Conservation (phyloP, 2,329 filamentous ascomycete species). For the Tolypocladium ophioglossoides region DNA sequence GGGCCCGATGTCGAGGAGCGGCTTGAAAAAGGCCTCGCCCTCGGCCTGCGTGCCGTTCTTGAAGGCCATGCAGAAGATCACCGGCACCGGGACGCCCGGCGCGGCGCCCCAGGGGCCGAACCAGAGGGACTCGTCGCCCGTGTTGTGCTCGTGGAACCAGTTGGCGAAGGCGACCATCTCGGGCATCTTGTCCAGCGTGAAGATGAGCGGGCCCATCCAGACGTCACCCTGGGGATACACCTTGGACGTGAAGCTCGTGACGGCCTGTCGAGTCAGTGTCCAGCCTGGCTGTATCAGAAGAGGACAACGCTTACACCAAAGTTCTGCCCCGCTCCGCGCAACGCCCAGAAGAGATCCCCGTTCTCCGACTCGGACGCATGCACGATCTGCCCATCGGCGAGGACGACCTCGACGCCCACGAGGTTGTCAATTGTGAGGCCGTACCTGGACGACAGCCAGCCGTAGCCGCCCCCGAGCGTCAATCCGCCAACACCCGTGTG, state of each 20-base stretch:
- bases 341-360: conserved; percentile 28
- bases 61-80: conserved; percentile 4
- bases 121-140: conserved; percentile 11
- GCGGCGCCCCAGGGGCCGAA: conserved; percentile 20
- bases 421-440: conserved; percentile 38
- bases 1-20: conserved; percentile 23
- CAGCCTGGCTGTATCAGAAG: background rate
- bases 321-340: conserved; percentile 28
- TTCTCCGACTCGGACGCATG: conserved; percentile 31
- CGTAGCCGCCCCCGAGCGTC: conserved; percentile 47
- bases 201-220: conserved; percentile 18
- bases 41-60: conserved; percentile 20
- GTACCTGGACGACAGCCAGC: conserved; percentile 40
- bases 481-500: conserved; percentile 53
- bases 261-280: conserved; percentile 4
- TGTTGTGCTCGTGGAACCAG: conserved; percentile 14
- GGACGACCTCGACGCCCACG: conserved; percentile 26
- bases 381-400: conserved; percentile 24
- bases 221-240: conserved; percentile 19
- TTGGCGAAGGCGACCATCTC: conserved; percentile 19
- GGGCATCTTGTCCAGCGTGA: conserved; percentile 14
- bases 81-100: background rate
- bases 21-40: conserved; percentile 21
- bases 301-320: conserved; percentile 25
- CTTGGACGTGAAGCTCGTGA: conserved; percentile 26